These are phyloP conservation scores for Solanum corneliomulleri DNA, from an alignment of 257 asterid genomes.

Conservation along the genomic window DNA sequence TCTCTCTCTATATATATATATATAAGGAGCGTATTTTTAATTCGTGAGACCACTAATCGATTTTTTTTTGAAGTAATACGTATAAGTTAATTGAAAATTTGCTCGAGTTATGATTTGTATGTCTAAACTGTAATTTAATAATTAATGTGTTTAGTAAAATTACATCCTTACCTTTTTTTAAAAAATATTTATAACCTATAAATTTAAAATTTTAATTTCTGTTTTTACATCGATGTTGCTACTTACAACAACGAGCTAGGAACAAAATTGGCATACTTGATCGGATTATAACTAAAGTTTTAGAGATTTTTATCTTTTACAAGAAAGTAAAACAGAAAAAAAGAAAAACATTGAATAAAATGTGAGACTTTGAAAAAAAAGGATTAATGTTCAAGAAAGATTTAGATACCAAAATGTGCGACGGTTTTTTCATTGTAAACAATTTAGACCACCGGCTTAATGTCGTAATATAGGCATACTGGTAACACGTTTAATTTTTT, in stretches of 20 bases:
- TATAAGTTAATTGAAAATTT: neutral
- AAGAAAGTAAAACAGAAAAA: neutral
- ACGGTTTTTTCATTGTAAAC: neutral
- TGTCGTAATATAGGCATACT: neutral
- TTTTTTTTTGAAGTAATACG: neutral
- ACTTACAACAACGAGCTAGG: neutral
- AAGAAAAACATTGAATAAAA: neutral
- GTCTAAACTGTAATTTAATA: neutral
- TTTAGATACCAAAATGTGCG: neutral
- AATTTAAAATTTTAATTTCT: too few relatives aligned
- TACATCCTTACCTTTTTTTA: neutral
- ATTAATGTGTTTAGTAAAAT: neutral
- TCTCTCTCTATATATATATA: too few relatives aligned
- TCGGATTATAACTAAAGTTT: neutral
- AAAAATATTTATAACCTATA: too few relatives aligned
- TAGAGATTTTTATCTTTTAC: neutral
- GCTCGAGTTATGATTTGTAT: neutral
- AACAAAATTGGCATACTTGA: neutral
- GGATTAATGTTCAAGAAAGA: neutral
- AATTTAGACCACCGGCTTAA: slow-evolving; percentile 2
- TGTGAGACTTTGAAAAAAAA: neutral
- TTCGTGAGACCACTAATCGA: neutral
- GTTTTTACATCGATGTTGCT: neutral
- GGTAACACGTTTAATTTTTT: neutral
- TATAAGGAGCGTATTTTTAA: neutral